Base-by-base conservation (phyloP, 2,329 filamentous ascomycete species). In the Botrytis cinerea region DNA sequence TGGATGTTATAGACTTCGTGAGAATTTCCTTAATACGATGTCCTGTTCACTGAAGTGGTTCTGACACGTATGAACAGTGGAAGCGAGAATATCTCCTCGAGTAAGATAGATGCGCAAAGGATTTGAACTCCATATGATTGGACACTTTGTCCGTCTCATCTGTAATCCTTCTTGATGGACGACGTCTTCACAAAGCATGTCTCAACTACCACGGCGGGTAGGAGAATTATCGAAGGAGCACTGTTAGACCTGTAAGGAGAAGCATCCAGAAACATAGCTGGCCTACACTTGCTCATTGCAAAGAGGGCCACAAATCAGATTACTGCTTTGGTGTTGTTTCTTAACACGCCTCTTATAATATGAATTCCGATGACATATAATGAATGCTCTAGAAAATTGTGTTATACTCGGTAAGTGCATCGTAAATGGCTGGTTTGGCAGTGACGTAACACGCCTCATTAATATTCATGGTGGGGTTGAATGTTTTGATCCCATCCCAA, bases 1-100 rank as follows among this genome's bases (percentile, higher is more conserved):
- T 78, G 38, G 76, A 80, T 59, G 73, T 80, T n/a, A 77, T 80
- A 40, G 75, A 73, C 8, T 81, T 82, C 74, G 71, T 72, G 28
- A 72, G 71, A 25, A 40, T 48, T 32, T 40, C 62, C 28, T 48
- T 2, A 16, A 20, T 7, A 43, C 1, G 4, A 60, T 62, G 16
- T 32, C n/a, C 18, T 32, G 4, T 46, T 14, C 8, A 38, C 14
- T 64, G 59, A 54, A 64, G 12, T 22, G 9, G 4, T 32, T 54
- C 71, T 72, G 38, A 72, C 51, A 60, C 18, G 10, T 12, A 18
- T 38, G 6, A 12, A 54, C 8, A 72, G 71, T 73, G 71, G 71
- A 63, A 70, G 45, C 54, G 60, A 48, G 71, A 73, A 69, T 73
- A 70, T 45, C 54, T 73, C 20, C 32, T 73, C 40, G 76, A 78